Evolutionary conservation across 306 rosid genomes (phyloP).

Genomic region (Corylus avellana): DNA sequence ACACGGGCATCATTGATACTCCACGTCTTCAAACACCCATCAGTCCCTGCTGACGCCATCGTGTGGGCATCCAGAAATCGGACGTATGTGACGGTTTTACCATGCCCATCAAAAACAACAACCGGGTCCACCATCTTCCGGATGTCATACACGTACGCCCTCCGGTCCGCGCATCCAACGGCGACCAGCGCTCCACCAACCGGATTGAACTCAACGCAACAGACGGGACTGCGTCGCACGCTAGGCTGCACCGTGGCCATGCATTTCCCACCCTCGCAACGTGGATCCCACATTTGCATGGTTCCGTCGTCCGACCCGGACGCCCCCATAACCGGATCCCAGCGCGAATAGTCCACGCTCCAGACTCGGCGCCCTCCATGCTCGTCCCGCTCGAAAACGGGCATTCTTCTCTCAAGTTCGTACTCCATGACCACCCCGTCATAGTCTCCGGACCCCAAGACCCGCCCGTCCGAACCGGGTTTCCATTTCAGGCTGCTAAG

Average conservation of each 20-base stretch:
- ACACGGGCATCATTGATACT: constrained; percentile 25
- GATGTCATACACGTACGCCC: constrained; percentile 52
- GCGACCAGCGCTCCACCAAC: constrained; percentile 39
- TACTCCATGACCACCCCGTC: constrained; percentile 67
- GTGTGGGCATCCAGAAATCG: constrained; percentile 38
- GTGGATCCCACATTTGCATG: constrained; percentile 66
- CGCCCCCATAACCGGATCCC: constrained; percentile 44
- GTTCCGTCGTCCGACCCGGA: constrained; percentile 76
- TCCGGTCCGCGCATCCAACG: constrained; percentile 60
- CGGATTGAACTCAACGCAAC: constrained; percentile 59
- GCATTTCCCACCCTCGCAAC: constrained; percentile 38
- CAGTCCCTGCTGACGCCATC: constrained; percentile 47
- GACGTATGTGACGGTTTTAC: constrained; percentile 52
- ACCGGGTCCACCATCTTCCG: constrained; percentile 50
- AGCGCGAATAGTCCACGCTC: constrained; percentile 59
- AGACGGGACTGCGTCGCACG: constrained; percentile 35
- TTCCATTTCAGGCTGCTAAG: constrained; percentile 68
- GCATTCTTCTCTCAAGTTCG: constrained; percentile 44
- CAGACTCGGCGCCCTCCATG: constrained; percentile 70
- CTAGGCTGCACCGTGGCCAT: constrained; percentile 47
- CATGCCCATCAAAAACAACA: constrained; percentile 43
- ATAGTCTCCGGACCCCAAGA: constrained; percentile 60
- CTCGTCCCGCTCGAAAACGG: constrained; percentile 66
- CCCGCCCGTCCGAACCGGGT: constrained; percentile 38
- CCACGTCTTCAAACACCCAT: constrained; percentile 62